These are phyloP conservation scores for Dothideomycetidae sp. DNA, from an alignment of 2,329 filamentous ascomycete species.

Conservation along the genomic window DNA sequence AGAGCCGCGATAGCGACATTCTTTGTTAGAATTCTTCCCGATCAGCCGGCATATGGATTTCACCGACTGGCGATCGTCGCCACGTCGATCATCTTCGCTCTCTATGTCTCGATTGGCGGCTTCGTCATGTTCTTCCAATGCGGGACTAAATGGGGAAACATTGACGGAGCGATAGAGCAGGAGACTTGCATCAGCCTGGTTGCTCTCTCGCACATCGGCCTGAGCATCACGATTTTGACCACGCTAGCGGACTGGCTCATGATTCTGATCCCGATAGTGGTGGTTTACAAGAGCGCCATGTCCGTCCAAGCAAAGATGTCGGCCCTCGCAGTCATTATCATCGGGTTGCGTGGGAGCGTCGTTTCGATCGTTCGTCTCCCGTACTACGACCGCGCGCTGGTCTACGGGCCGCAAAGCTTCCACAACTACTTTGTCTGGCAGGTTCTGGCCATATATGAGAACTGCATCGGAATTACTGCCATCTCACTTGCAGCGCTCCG, in stretches of 20 bases:
- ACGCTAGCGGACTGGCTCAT: constrained; percentile 9
- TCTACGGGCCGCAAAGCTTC: neutral
- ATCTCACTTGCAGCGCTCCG: constrained; percentile 9
- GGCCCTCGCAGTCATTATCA: constrained; percentile 6
- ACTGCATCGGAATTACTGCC: constrained; percentile 10
- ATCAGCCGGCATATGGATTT: constrained; percentile 1
- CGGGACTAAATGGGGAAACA: constrained; percentile 1
- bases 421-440: constrained; percentile 9
- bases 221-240: constrained; percentile 7
- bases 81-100: constrained; percentile 4
- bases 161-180: constrained; percentile 1
- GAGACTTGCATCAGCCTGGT: constrained; percentile 10
- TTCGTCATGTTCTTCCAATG: constrained; percentile 10
- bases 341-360: constrained; percentile 9
- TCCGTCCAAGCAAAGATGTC: constrained; percentile 9
- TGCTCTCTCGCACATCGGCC: constrained; percentile 7
- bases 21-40: constrained; percentile 7
- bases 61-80: constrained; percentile 8
- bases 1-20: constrained; percentile 6
- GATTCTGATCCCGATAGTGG: constrained; percentile 5
- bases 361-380: constrained; percentile 12
- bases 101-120: constrained; percentile 8
- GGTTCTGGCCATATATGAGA: constrained; percentile 8
- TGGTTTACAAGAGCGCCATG: constrained; percentile 10
- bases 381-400: constrained; percentile 5